These are phyloP conservation scores for Aspergillus hortae DNA, from an alignment of 2,329 filamentous ascomycete genomes.

Conservation along the genomic window DNA sequence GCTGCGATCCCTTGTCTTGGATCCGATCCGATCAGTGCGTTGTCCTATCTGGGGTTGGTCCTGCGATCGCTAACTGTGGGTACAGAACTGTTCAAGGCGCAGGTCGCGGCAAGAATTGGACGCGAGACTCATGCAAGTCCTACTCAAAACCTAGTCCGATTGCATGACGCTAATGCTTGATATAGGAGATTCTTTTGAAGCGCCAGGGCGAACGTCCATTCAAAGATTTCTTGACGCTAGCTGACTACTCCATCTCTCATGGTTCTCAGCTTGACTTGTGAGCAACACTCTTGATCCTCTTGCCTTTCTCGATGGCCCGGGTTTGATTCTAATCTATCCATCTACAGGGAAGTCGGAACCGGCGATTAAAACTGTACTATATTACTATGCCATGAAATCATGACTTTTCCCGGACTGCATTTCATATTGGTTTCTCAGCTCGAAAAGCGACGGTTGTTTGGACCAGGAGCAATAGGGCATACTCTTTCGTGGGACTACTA, in stretches of 20 bases:
- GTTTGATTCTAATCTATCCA: slow-evolving; percentile 21
- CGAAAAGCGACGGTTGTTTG: neutral
- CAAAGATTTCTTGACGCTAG: slow-evolving; percentile 81
- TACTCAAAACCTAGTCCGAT: neutral
- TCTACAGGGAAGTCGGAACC: slow-evolving; percentile 44
- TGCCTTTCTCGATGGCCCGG: neutral
- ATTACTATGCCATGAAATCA: neutral
- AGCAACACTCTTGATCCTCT: slow-evolving; percentile 18
- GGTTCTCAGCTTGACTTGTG: slow-evolving; percentile 62
- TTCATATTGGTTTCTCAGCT: neutral
- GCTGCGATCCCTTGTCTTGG: slow-evolving; percentile 86
- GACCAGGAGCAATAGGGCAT: slow-evolving; percentile 2
- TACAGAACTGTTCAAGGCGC: slow-evolving; percentile 74
- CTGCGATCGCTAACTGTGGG: slow-evolving; percentile 4
- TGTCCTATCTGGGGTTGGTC: neutral
- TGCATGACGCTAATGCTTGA: neutral
- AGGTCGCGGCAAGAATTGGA: slow-evolving; percentile 77
- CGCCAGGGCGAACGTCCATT: slow-evolving; percentile 90
- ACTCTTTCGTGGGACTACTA: neutral
- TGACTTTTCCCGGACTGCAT: neutral
- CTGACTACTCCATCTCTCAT: slow-evolving; percentile 92
- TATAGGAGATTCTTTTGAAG: slow-evolving; percentile 79
- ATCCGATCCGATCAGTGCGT: slow-evolving; percentile 68
- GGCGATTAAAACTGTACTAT: slow-evolving; percentile 34
- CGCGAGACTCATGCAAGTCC: slow-evolving; percentile 65